Evolutionary conservation across 345 rosid genomes (phyloP).

Genomic region (Boechera divaricarpa): DNA sequence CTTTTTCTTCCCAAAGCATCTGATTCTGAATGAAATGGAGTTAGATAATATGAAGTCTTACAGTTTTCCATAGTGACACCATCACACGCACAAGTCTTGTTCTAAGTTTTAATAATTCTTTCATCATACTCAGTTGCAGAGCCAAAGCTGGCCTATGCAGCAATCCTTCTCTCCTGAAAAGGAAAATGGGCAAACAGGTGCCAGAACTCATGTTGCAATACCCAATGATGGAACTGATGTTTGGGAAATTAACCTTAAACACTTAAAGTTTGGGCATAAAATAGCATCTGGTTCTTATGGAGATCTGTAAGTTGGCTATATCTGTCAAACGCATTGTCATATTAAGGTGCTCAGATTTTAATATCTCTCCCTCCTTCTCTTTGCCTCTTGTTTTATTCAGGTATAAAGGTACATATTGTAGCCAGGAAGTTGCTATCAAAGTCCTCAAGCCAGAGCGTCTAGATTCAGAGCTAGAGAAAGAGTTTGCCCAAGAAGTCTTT

Average conservation of each 20-base stretch:
- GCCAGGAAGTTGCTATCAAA: slow-evolving; percentile 98
- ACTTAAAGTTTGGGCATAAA: slow-evolving; percentile 74
- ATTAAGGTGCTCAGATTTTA: slow-evolving; percentile 26
- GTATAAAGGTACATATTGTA: slow-evolving; percentile 89
- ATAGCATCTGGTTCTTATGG: slow-evolving; percentile 98
- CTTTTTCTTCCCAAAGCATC: neutral
- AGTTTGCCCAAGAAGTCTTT: slow-evolving; percentile 95
- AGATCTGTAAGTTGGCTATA: slow-evolving; percentile 73
- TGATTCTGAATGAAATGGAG: neutral
- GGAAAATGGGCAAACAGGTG: slow-evolving; percentile 49
- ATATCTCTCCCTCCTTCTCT: slow-evolving; percentile 8
- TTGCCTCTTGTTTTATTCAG: slow-evolving; percentile 48
- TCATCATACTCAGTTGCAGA: slow-evolving; percentile 50
- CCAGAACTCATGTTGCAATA: slow-evolving; percentile 67
- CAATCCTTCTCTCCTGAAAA: slow-evolving; percentile 56
- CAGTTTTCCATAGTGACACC: slow-evolving; percentile 20
- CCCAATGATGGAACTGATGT: slow-evolving; percentile 94
- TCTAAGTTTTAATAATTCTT: slow-evolving; percentile 15
- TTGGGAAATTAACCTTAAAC: slow-evolving; percentile 86
- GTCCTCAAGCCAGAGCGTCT: slow-evolving; percentile 92
- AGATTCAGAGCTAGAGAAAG: slow-evolving; percentile 82
- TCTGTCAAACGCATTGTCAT: slow-evolving; percentile 23
- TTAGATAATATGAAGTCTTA: slow-evolving; percentile 17
- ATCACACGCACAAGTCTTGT: slow-evolving; percentile 13
- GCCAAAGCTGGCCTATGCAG: slow-evolving; percentile 60